Conservation (phyloP, 2,329 filamentous ascomycete species). For the Blumeria graminis region DNA sequence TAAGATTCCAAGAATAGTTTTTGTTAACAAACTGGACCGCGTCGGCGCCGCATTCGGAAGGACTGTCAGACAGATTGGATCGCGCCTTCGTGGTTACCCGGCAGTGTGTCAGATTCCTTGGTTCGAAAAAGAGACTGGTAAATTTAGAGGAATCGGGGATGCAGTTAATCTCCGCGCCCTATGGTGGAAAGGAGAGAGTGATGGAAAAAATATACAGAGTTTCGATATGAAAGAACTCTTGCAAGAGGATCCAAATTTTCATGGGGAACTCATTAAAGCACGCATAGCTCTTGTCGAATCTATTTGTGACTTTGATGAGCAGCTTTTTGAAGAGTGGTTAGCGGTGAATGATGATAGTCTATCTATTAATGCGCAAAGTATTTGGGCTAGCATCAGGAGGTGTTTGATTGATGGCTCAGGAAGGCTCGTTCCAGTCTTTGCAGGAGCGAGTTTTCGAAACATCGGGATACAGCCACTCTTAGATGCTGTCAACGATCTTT, state of each 20-base stretch:
- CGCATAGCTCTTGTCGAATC: conserved; percentile 58
- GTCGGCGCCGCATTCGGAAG: conserved; percentile 62
- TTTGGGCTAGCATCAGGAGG: conserved; percentile 51
- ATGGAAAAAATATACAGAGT: conserved; percentile 36
- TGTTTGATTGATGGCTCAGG: conserved; percentile 45
- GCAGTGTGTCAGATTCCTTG: conserved; percentile 87
- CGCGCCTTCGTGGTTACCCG: conserved; percentile 60
- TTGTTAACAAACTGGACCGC: conserved; percentile 67
- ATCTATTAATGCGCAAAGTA: conserved; percentile 35
- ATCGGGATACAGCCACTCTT: conserved; percentile 83
- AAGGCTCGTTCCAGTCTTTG: conserved; percentile 63
- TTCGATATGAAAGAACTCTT: conserved; percentile 29
- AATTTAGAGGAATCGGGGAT: conserved; percentile 67
- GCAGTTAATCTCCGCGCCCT: conserved; percentile 52
- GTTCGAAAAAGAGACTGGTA: conserved; percentile 53
- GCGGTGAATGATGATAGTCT: conserved; percentile 51
- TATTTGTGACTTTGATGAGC: conserved; percentile 71
- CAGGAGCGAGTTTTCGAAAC: conserved; percentile 79
- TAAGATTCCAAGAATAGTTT: conserved; percentile 58
- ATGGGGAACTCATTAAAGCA: conserved; percentile 48
- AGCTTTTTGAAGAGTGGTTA: conserved; percentile 63
- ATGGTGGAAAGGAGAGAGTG: conserved; percentile 42
- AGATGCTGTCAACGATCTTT: conserved; percentile 66
- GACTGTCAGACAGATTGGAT: conserved; percentile 66
- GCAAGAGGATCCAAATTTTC: conserved; percentile 23